Evolutionary conservation across 257 asterid species (phyloP), one percentile per base, ranked within the genome.

Genomic region (Buddleja alternifolia): DNA sequence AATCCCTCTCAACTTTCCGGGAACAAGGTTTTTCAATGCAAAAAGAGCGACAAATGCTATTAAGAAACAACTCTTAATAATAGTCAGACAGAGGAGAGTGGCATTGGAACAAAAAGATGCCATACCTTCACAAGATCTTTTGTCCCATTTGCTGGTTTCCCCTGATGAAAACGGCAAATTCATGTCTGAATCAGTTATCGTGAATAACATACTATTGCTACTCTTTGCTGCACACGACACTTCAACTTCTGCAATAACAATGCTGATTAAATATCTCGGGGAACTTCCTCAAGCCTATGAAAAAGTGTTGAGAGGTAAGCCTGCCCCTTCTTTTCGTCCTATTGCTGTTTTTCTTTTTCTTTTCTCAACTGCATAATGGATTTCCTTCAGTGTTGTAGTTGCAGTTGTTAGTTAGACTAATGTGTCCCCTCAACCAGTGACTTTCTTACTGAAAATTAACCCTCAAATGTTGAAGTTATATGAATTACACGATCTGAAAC

Each of bases 171-270:
- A 66, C 2, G 88, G 90, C 0, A 71, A 41, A 39, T 78, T 74
- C 23, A 80, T 84, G 88, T 58, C 79, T 0, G 92, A 86, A 72
- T 4, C 71, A 0, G 71, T 70, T 21, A 62, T 84, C 11, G 24
- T 69, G 21, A 73, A 84, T 56, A 80, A 78, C 50, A 71, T 82
- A 34, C 36, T 80, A 1, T 0, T 80, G 73, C 48, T 84, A 4
- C 70, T 86, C 59, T 80, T 80, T 52, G 90, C 84, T 2, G 85
- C 88, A 11, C 86, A 80, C 46, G 93, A 84, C 73, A 82, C 86
- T 14, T 68, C 84, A 1, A 74, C 77, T 9, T 78, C 70, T 10
- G 74, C 80, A 1, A 16, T 78, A 21, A 74, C 82, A 3, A 19
- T 86, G 25, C 55, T 80, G 63, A 70, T 86, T 23, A 86, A 80